These are phyloP conservation scores for Carex parvula DNA, from an alignment of 176 grass and related monocot genomes.

Conservation along the genomic window DNA sequence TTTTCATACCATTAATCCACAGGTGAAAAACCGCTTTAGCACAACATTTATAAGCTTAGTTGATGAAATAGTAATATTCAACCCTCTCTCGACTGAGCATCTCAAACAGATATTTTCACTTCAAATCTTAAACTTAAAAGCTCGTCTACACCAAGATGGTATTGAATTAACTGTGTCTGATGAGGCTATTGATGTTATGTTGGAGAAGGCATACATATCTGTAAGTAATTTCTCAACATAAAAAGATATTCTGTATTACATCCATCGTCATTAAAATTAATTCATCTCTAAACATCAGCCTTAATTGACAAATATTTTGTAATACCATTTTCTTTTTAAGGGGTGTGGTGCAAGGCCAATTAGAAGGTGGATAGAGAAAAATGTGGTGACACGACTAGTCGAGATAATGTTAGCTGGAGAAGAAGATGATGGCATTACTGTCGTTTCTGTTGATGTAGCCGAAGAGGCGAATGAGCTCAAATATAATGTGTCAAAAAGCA, in stretches of 20 bases:
- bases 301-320: background rate
- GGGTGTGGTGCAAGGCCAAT: conserved; percentile 26
- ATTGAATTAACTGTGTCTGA: conserved; percentile 13
- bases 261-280: background rate
- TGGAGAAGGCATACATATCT: conserved; percentile 3
- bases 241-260: background rate
- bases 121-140: conserved; percentile 18
- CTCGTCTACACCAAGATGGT: conserved; percentile 16
- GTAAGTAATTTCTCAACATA: conserved; percentile 16
- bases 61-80: conserved; percentile 25
- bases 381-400: conserved; percentile 21
- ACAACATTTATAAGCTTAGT: background rate
- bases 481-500: conserved; percentile 10
- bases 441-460: conserved; percentile 1
- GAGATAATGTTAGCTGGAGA: conserved; percentile 27
- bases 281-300: background rate
- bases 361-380: conserved; percentile 30
- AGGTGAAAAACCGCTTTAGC: background rate
- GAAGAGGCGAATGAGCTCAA: conserved; percentile 1
- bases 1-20: conserved; percentile 3
- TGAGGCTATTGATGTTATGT: conserved; percentile 9
- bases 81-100: conserved; percentile 13
- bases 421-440: conserved; percentile 6
- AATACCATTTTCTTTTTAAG: background rate
- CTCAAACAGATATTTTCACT: conserved; percentile 21